phyloP scores from a whole-genome alignment of 1,284 basidiomycete species.

The Puccinia coronata region DNA sequence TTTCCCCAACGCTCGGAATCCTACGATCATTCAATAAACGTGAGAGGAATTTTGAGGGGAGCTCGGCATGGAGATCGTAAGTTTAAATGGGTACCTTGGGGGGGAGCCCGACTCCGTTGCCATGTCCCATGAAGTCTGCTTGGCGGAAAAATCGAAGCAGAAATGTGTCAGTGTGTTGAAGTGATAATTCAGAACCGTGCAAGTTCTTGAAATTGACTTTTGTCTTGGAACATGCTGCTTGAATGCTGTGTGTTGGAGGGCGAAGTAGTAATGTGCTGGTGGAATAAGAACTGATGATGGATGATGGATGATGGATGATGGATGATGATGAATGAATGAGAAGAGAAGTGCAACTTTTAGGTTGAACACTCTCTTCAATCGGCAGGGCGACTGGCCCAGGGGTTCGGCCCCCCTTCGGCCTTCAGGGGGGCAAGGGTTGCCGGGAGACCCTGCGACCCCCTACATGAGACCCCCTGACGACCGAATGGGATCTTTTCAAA shows the following conservation, averaged over 20 bases:
- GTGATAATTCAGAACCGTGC: background rate
- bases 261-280: background rate
- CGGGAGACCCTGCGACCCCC: no score
- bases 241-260: background rate
- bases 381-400: no score
- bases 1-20: constrained; percentile 43
- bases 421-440: no score
- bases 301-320: no score
- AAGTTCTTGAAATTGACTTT: background rate
- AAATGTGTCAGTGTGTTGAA: background rate
- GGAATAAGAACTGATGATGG: no score
- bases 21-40: background rate
- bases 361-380: no score
- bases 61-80: background rate
- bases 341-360: no score
- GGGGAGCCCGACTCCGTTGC: background rate
- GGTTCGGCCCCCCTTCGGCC: no score
- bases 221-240: background rate
- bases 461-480: no score
- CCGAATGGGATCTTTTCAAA: no score
- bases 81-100: background rate
- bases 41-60: background rate
- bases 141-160: background rate
- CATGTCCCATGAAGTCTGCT: constrained; percentile 2
- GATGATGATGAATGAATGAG: no score